Evolutionary conservation across 306 rosid species (phyloP), one percentile per base, ranked within the genome.

Genomic region (Fragaria nilgerrensis): DNA sequence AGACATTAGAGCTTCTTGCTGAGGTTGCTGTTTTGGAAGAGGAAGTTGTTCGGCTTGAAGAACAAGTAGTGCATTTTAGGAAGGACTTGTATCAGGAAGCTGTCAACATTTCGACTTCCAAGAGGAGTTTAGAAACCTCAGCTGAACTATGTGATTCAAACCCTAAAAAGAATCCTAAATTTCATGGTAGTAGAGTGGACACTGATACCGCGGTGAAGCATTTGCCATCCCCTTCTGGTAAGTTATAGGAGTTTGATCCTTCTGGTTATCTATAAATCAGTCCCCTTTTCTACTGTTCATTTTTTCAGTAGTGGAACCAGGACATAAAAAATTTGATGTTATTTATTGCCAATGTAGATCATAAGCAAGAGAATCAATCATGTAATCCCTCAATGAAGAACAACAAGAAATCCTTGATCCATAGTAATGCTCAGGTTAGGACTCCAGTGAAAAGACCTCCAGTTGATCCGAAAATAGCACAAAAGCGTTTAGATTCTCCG

Each of bases 11-110:
- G 63, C 96, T 96, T 83, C 84, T 92, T 66, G 99, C 98, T 0
- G 99, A 96, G 80, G 97, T 96, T 77, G 99, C 99, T 7, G 97
- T 96, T 7, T 74, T 96, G 50, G 99, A 96, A 84, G 99, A 96
- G 85, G 99, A 96, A 86, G 90, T 96, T 71, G 90, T 86, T 50
- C 91, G 89, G 86, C 98, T 96, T 53, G 99, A 96, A 84, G 90
- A 92, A 68, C 86, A 86, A 77, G 90, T 96, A 8, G 86, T 88
- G n/a, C 88, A 88, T 82, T 89, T 84, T 83, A 89, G 96, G 83
- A 90, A 91, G 86, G 86, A 88, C 81, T 76, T 96, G 77, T 84
- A 92, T 77, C 91, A 86, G 81, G 96, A 92, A 89, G 93, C 97
- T 79, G 84, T 95, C 49, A 64, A 84, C 86, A 82, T 86, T 34